Evolutionary conservation across 176 grass and related monocot genomes (phyloP).

Genomic region (Cenchrus purpureus): DNA sequence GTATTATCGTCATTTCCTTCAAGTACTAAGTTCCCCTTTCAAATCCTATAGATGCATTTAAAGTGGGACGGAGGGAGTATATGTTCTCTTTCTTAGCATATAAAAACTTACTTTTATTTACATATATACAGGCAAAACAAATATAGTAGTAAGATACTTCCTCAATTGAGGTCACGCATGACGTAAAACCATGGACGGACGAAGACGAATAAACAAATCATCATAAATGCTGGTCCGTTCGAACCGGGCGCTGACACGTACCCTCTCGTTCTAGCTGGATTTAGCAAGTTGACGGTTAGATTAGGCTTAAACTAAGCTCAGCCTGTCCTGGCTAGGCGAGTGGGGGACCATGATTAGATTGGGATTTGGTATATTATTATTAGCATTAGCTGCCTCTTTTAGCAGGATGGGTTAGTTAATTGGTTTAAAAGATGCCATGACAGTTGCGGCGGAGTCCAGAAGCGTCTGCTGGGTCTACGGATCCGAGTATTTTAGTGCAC

Average conservation of each 20-base stretch:
- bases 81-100: neutral
- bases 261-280: neutral
- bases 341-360: conserved; percentile 1
- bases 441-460: neutral
- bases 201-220: neutral
- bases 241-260: neutral
- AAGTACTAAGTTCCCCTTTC: no score
- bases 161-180: conserved; percentile 56
- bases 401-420: neutral
- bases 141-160: neutral
- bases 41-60: no score
- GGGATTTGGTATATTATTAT: neutral
- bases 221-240: neutral
- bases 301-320: neutral
- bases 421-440: neutral
- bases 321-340: neutral
- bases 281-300: neutral
- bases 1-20: no score
- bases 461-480: neutral
- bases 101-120: neutral
- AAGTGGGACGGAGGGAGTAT: no score
- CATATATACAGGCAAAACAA: neutral
- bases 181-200: neutral
- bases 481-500: neutral
- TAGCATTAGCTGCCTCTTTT: neutral